phyloP scores from a whole-genome alignment of 208 protist genomes.

The Crithidia thermophila region DNA sequence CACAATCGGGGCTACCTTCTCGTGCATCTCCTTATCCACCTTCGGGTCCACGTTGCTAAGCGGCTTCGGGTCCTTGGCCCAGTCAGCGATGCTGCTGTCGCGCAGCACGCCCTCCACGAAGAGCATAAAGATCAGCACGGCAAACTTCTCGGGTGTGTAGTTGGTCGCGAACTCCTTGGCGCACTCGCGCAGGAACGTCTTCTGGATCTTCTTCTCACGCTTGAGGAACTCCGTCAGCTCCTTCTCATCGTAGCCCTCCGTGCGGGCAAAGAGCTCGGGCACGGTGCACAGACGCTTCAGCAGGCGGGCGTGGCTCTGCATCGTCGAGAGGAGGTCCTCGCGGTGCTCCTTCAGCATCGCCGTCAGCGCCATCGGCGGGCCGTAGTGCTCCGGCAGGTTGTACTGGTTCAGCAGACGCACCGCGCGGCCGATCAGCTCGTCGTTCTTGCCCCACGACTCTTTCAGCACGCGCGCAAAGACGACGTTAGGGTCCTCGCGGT shows the following conservation, averaged over 20 bases:
- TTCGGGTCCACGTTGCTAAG: slow-evolving; percentile 24
- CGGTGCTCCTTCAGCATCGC: slow-evolving; percentile 49
- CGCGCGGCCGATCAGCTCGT: slow-evolving; percentile 42
- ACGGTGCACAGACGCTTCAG: slow-evolving; percentile 68
- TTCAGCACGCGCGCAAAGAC: slow-evolving; percentile 57
- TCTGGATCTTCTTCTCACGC: slow-evolving; percentile 67
- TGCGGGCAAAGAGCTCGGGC: slow-evolving; percentile 45
- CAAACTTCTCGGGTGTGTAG: slow-evolving; percentile 57
- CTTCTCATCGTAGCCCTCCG: slow-evolving; percentile 57
- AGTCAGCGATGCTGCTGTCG: slow-evolving; percentile 57
- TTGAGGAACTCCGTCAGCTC: slow-evolving; percentile 61
- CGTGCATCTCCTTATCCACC: slow-evolving; percentile 45
- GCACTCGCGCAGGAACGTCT: slow-evolving; percentile 60
- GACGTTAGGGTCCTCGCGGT: slow-evolving; percentile 41
- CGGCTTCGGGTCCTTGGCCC: slow-evolving; percentile 34
- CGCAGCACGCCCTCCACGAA: slow-evolving; percentile 75
- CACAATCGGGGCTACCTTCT: slow-evolving; percentile 49
- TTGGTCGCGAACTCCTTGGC: slow-evolving; percentile 42
- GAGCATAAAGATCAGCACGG: slow-evolving; percentile 74
- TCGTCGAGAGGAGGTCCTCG: slow-evolving; percentile 48
- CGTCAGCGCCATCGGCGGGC: slow-evolving; percentile 48
- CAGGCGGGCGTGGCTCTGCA: slow-evolving; percentile 57
- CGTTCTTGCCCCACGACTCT: slow-evolving; percentile 37
- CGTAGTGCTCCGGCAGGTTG: slow-evolving; percentile 72
- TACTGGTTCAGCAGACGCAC: slow-evolving; percentile 73